A percentile compares a stretch with the other conserved stretches of the same genome.
Evolutionary conservation across 768 basidiomycete genomes (phyloP).

Genomic region (Boletus sp.): DNA sequence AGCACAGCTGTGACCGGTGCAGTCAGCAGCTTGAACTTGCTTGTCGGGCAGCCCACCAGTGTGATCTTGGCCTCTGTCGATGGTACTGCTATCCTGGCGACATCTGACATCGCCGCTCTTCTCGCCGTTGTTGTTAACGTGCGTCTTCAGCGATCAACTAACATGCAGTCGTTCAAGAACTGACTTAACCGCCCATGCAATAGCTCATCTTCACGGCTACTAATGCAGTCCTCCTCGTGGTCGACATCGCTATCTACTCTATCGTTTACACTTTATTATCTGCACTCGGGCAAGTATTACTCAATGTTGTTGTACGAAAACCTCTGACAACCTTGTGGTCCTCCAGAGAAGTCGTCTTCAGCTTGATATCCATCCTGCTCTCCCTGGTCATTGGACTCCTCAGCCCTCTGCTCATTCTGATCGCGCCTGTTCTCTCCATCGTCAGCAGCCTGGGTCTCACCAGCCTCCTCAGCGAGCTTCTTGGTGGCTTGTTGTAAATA

Average conservation of each 20-base stretch:
- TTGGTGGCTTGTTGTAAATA: conserved; percentile 5
- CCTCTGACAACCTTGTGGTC: not conserved
- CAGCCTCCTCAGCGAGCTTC: not conserved
- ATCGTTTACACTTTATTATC: not conserved
- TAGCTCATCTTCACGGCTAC: conserved; percentile 11
- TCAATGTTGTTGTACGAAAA: not conserved
- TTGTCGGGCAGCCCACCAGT: not conserved
- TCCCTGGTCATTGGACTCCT: conserved; percentile 8
- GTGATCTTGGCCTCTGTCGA: conserved; percentile 9
- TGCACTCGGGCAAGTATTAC: conserved; percentile 3
- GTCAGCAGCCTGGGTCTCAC: conserved; percentile 5
- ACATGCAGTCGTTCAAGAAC: not conserved
- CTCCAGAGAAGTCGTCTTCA: conserved; percentile 1
- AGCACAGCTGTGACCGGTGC: conserved; percentile 4
- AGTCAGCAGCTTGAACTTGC: conserved; percentile 1
- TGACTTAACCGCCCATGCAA: not conserved
- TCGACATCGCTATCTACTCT: not conserved
- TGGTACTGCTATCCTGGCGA: not conserved
- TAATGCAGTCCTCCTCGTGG: conserved; percentile 7
- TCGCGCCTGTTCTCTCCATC: conserved; percentile 9
- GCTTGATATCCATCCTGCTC: conserved; percentile 3
- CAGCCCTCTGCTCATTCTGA: not conserved
- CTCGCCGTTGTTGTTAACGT: conserved; percentile 3
- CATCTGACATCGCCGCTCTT: conserved; percentile 6
- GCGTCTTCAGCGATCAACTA: not conserved